Base-by-base conservation (phyloP, 768 basidiomycete genomes). In the Pisolithus microcarpus region DNA sequence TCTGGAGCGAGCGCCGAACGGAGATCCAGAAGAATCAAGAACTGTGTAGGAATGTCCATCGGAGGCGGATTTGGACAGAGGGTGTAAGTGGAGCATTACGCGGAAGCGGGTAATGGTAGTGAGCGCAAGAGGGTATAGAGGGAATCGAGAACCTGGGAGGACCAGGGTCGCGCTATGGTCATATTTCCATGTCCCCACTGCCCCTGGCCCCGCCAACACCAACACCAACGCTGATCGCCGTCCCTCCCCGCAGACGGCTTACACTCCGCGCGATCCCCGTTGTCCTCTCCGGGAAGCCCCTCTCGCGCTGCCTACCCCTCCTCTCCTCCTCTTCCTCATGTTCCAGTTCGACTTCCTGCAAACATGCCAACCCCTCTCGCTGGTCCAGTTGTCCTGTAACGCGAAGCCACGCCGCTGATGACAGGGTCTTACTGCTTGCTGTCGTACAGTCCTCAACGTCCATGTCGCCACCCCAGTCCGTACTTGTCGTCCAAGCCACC, bases 271-370 rank as follows among this genome's bases (percentile, higher is more conserved):
- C 46, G 43, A 30, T 40, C 49, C 53, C 26, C 5, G 18, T 21
- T 16, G 26, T 26, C 23, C 43, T 44, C 24, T 44, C 43, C 16
- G 43, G 43, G 1, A 24, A 23, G 36, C 46, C 52, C 45, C 50
- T 16, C 34, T 43, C 48, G 30, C 53, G 26, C 44, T 56, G 50
- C 24, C 46, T 31, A 28, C 49, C 56, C 48, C 55, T 52, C 50
- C 58, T 49, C 55, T 60, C 55, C 52, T 54, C 52, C 48, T 46
- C 51, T 55, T 54, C 42, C 43, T 54, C 55, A 15, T 48, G 24
- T 38, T 53, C 56, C 15, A 30, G 26, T 13, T 44, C 43, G 26
- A 44, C 43, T 44, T 44, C 43, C 26, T 44, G 16, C 16, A 44
- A n/a, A 26, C 43, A 28, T 5, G 16, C 43, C 23, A 44, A 26